A percentile compares a stretch with the other conserved stretches of the same genome.
These are phyloP conservation scores for Fusarium foetens DNA, from an alignment of 2,329 filamentous ascomycete species.

Conservation along the genomic window DNA sequence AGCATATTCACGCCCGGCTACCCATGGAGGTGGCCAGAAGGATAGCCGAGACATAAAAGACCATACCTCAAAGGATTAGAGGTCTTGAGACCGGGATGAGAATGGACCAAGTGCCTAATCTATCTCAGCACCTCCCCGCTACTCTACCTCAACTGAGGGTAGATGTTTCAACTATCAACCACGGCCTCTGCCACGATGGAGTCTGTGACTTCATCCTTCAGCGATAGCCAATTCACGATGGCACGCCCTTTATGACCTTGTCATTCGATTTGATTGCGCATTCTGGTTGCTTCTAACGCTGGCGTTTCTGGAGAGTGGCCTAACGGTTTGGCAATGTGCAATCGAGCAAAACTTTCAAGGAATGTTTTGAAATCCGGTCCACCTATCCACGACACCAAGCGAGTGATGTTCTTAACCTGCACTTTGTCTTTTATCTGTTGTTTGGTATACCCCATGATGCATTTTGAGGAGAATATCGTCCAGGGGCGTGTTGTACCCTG, in stretches of 20 bases:
- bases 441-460: slow-evolving; percentile 42
- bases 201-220: slow-evolving; percentile 29
- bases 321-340: slow-evolving; percentile 15
- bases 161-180: neutral
- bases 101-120: neutral
- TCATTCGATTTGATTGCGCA: slow-evolving; percentile 24
- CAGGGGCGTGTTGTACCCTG: slow-evolving; percentile 14
- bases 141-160: neutral
- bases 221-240: slow-evolving; percentile 47
- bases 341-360: slow-evolving; percentile 12
- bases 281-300: slow-evolving; percentile 27
- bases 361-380: neutral
- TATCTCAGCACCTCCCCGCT: neutral
- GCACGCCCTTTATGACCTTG: slow-evolving; percentile 49
- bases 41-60: neutral
- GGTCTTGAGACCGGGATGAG: neutral
- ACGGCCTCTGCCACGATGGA: neutral
- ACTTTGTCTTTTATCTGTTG: slow-evolving; percentile 25
- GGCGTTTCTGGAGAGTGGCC: slow-evolving; percentile 25
- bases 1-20: slow-evolving; percentile 14
- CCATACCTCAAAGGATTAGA: neutral
- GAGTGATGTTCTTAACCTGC: slow-evolving; percentile 15
- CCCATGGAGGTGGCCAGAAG: neutral
- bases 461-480: slow-evolving; percentile 36
- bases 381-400: slow-evolving; percentile 15